Base-by-base conservation (phyloP, 2,329 filamentous ascomycete species). In the Dichotomopilus funicola region DNA sequence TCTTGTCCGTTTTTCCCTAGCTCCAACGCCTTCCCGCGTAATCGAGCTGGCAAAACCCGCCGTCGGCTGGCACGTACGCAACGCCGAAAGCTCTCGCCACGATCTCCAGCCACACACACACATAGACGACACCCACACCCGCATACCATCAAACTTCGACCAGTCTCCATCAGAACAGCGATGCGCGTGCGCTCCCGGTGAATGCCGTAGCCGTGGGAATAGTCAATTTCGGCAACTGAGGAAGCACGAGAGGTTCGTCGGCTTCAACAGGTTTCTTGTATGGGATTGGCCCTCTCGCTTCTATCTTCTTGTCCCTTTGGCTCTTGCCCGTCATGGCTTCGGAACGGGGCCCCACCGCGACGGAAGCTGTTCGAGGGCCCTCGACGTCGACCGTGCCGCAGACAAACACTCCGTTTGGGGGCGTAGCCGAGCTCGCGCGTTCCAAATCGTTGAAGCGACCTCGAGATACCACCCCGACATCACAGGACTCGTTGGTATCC, bases 291-390 rank as follows among this genome's bases (percentile, higher is more conserved):
- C 46, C 33, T 51, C 44, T 53, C 48, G 53, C 54, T 42, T 49
- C n/a, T 49, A 13, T 35, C 38, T 51, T 53, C 19, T 27, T 27
- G 19, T 27, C 19, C 19, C 19, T 27, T 27, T 27, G 19, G 19
- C 19, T 27, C 19, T 27, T 27, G 19, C 52, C 47, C 63, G 62
- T 63, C 72, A 82, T 82, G 79, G 77, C 78, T 69, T 77, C 78
- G 62, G 77, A 78, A 66, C 74, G 76, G 65, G 76, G 73, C 66
- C 71, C 74, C 64, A 73, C 79, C 68, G 75, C 77, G 70, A 76
- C 76, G 63, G 77, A 79, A 70, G 70, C 74, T 68, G 72, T 76
- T 67, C 72, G 71, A 64, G 66, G 67, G 60, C 62, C 51, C 19
- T 52, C 70, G 49, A 65, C 68, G 48, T 63, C 69, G 42, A 66